Percentiles rank a stretch among this genome's conserved stretches.
Evolutionary conservation across 1,139 yeast genomes (phyloP).

Genomic region (Tardiomyces depauwii): DNA sequence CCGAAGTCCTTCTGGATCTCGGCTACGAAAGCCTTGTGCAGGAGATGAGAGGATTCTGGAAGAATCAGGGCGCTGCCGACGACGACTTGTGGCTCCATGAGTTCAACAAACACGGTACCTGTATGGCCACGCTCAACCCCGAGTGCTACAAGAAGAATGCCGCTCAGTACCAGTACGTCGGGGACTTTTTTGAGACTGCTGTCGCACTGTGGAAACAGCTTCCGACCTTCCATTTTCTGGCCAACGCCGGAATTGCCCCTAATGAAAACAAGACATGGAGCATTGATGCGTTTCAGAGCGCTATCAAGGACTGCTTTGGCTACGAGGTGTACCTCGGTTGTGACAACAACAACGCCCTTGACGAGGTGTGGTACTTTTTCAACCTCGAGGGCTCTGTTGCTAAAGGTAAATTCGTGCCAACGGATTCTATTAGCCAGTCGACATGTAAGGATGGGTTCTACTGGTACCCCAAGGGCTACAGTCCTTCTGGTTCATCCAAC

Average conservation of each 20-base stretch:
- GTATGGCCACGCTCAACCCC: constrained; percentile 71
- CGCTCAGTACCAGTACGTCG: constrained; percentile 47
- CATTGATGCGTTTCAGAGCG: constrained; percentile 50
- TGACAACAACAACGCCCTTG: constrained; percentile 53
- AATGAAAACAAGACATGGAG: constrained; percentile 51
- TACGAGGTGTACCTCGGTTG: constrained; percentile 62
- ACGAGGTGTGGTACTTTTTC: constrained; percentile 88
- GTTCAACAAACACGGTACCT: constrained; percentile 91
- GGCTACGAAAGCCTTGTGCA: constrained; percentile 44
- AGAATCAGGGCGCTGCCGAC: constrained; percentile 64
- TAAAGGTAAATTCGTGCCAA: constrained; percentile 52
- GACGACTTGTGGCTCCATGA: constrained; percentile 84
- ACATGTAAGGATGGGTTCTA: constrained; percentile 69
- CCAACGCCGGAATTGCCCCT: constrained; percentile 60
- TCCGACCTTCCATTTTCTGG: constrained; percentile 62
- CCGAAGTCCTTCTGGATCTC: constrained; percentile 37
- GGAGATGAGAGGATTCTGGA: constrained; percentile 60
- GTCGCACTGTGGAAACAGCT: constrained; percentile 51
- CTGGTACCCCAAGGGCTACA: constrained; percentile 60
- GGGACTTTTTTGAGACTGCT: constrained; percentile 64
- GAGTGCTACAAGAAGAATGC: constrained; percentile 42
- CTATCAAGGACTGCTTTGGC: constrained; percentile 42
- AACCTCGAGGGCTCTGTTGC: constrained; percentile 65
- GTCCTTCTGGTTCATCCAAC: constrained; percentile 26
- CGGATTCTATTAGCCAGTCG: constrained; percentile 44